A percentile compares a stretch with the other conserved stretches of the same genome.
Conservation (phyloP, 2,329 filamentous ascomycete species). For the Ophiostoma sp. region DNA sequence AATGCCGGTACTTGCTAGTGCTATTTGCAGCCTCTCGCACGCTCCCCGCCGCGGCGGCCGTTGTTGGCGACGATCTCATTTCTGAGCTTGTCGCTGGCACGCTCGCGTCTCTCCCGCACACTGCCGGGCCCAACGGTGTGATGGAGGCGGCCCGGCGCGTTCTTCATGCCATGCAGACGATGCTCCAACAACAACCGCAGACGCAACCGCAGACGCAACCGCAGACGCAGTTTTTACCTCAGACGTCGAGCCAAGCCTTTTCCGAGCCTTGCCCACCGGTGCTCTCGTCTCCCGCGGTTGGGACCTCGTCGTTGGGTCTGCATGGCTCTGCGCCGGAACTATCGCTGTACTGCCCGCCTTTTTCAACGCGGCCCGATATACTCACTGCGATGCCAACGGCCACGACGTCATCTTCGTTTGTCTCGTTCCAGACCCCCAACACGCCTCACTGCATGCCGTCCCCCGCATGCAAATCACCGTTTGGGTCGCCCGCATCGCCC, state of each 20-base stretch:
- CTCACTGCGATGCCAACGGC: slow-evolving; percentile 18
- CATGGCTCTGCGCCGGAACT: slow-evolving; percentile 2
- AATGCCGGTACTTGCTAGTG: slow-evolving; percentile 26
- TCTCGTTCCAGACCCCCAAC: slow-evolving; percentile 18
- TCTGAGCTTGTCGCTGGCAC: slow-evolving; percentile 22
- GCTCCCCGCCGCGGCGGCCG: slow-evolving; percentile 1
- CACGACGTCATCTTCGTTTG: slow-evolving; percentile 15
- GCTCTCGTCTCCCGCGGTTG: not conserved
- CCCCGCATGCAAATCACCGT: slow-evolving; percentile 18
- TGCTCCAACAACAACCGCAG: slow-evolving; percentile 8
- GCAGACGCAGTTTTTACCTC: not conserved
- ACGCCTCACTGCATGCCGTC: slow-evolving; percentile 18
- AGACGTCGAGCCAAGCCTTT: no score
- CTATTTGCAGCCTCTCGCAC: slow-evolving; percentile 24
- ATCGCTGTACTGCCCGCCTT: slow-evolving; percentile 22
- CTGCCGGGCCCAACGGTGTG: slow-evolving; percentile 17
- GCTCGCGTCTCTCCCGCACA: slow-evolving; percentile 12
- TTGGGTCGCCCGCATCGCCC: slow-evolving; percentile 17
- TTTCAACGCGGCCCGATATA: slow-evolving; percentile 1
- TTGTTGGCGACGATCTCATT: slow-evolving; percentile 16
- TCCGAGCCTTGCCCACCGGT: not conserved
- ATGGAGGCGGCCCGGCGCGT: slow-evolving; percentile 22
- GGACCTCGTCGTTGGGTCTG: not conserved
- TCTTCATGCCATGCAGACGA: slow-evolving; percentile 15
- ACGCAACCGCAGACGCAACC: not conserved